A percentile compares a stretch with the other conserved stretches of the same genome.
Evolutionary conservation across 73 alveolate species (phyloP).

Genomic region (Paramecium pentaurelia): DNA sequence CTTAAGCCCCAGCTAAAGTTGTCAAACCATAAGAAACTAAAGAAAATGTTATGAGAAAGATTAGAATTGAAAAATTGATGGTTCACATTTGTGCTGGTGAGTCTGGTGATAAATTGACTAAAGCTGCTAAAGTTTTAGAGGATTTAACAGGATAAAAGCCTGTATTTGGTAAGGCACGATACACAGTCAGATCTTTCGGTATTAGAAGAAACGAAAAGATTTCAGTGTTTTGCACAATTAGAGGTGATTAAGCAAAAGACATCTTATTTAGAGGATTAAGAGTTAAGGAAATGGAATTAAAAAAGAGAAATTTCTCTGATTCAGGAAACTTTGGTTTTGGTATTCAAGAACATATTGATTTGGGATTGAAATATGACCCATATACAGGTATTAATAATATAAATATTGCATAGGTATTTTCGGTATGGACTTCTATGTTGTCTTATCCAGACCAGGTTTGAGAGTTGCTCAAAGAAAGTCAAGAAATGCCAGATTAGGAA

Average conservation of each 20-base stretch:
- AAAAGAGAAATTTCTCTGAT: constrained; percentile 67
- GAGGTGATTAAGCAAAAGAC: constrained; percentile 81
- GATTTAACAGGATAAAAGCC: constrained; percentile 80
- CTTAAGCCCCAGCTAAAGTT: constrained; percentile 7
- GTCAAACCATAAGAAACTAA: constrained; percentile 32
- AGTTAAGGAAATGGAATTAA: constrained; percentile 80
- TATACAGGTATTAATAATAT: constrained; percentile 55
- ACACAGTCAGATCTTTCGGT: constrained; percentile 78
- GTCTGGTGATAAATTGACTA: constrained; percentile 81
- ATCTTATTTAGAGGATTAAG: constrained; percentile 73
- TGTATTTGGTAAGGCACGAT: constrained; percentile 77
- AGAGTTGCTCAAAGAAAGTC: constrained; percentile 71
- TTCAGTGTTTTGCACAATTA: constrained; percentile 72
- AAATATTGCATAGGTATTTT: constrained; percentile 61
- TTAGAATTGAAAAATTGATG: constrained; percentile 70
- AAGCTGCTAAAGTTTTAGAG: constrained; percentile 75
- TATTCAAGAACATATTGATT: constrained; percentile 80
- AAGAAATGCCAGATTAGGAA: constrained; percentile 63
- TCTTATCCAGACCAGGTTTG: constrained; percentile 71
- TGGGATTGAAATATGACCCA: constrained; percentile 81
- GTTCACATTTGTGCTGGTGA: constrained; percentile 80
- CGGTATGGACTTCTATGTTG: constrained; percentile 84
- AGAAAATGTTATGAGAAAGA: constrained; percentile 74
- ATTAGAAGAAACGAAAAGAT: constrained; percentile 81
- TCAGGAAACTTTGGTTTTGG: constrained; percentile 84